Conservation (phyloP, 192 early-diverging fungal species). For the Backusella mclennaniae region DNA sequence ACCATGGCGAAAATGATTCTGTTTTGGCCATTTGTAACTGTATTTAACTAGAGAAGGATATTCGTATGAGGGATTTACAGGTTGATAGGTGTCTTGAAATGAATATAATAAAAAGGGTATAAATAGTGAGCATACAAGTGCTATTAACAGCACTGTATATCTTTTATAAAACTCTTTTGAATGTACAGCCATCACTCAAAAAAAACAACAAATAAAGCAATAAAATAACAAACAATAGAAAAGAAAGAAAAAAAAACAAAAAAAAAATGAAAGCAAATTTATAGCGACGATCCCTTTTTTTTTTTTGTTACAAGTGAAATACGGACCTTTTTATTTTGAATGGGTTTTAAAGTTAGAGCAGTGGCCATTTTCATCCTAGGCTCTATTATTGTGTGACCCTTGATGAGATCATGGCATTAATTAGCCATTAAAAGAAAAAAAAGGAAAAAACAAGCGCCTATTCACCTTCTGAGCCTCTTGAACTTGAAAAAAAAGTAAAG, state of each 20-base stretch:
- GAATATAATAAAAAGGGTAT: slow-evolving; percentile 1
- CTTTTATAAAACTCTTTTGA: slow-evolving; percentile 2
- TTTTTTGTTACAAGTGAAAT: background rate
- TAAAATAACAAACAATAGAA: background rate
- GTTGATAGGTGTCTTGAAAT: background rate
- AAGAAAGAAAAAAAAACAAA: background rate
- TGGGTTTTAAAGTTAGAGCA: slow-evolving; percentile 3
- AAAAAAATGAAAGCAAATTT: background rate
- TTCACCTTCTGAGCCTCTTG: background rate
- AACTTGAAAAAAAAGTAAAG: background rate
- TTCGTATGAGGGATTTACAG: background rate
- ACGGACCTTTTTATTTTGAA: background rate
- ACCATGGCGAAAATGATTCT: background rate
- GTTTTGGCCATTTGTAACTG: slow-evolving; percentile 1
- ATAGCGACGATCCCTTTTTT: background rate
- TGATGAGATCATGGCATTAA: background rate
- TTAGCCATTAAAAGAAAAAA: background rate
- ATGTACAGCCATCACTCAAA: background rate
- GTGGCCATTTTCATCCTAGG: background rate
- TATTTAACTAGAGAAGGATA: slow-evolving; percentile 9
- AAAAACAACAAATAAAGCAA: background rate
- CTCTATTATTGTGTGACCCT: background rate
- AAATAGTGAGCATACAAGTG: slow-evolving; percentile 2
- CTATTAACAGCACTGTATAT: background rate
- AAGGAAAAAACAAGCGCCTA: background rate